Evolutionary conservation across 2,329 filamentous ascomycete genomes (phyloP).

Genomic region (Helminthosporium solani): DNA sequence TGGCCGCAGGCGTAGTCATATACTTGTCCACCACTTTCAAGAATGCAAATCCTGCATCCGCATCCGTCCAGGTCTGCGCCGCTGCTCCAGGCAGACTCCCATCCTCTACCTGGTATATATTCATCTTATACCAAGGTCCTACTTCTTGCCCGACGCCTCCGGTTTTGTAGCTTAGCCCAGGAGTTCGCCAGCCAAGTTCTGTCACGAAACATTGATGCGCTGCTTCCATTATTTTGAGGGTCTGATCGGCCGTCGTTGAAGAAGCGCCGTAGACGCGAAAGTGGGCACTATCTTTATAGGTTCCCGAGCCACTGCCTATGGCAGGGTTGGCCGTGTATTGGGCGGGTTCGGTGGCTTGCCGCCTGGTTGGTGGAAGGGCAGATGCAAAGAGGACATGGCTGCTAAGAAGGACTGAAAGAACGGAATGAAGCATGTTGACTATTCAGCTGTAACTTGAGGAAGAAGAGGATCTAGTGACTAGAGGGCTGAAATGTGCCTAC

Average conservation of each 20-base stretch:
- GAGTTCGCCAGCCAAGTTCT: constrained; percentile 20
- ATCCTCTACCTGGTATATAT: constrained; percentile 47
- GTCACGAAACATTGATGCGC: constrained; percentile 38
- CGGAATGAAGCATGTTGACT: background rate
- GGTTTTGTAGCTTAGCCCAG: constrained; percentile 23
- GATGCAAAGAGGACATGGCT: constrained; percentile 1
- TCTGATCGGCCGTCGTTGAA: constrained; percentile 29
- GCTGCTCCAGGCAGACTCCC: constrained; percentile 42
- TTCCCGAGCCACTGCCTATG: constrained; percentile 12
- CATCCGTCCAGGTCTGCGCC: constrained; percentile 48
- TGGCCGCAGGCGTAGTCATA: constrained; percentile 44
- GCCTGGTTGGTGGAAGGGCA: constrained; percentile 3
- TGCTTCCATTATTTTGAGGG: constrained; percentile 49
- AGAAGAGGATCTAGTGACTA: background rate
- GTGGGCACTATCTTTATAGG: constrained; percentile 31
- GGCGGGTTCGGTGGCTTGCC: constrained; percentile 10
- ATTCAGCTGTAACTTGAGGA: background rate
- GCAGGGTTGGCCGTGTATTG: constrained; percentile 15
- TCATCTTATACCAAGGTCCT: constrained; percentile 51
- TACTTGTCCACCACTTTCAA: constrained; percentile 48
- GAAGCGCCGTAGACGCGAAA: constrained; percentile 44
- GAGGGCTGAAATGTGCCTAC: background rate
- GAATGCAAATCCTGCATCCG: constrained; percentile 43
- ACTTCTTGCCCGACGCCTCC: constrained; percentile 16
- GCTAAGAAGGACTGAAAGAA: background rate